Base-by-base conservation (phyloP, 371 early-diverging fungal genomes). In the Mortierella sp. region DNA sequence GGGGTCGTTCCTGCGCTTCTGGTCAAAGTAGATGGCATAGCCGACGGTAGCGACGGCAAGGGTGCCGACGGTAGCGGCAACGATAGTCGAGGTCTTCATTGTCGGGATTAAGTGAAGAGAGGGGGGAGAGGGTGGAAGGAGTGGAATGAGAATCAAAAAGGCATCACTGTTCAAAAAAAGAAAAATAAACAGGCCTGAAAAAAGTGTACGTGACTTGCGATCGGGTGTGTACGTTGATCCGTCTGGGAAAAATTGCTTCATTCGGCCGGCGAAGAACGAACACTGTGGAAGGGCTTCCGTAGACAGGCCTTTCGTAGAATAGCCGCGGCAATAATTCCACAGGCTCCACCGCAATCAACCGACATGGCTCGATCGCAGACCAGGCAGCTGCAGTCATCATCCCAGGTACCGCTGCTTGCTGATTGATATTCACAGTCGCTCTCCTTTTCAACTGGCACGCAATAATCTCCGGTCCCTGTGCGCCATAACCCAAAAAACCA, bases 11-110 rank as follows among this genome's bases (percentile, higher is more conserved):
- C 93, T 90, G 66, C 97, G 87, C 85, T 93, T 90, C 77, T 95
- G 91, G 87, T 97, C 97, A 88, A 96, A 97, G 88, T 95, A 95
- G 66, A 94, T 79, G 43, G 90, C 85, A 86, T 96, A 96, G 43
- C 93, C 90, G 19, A 94, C 69, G n/a, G 89, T 90, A 44, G 88
- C 88, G 61, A 92, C 85, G n/a, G 88, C 89, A 14, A 90, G 74
- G 7, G 88, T 85, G 47, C 89, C 88, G 47, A 93, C 85, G 64
- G 90, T 88, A 41, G 88, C 86, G 22, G 91, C 73, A 40, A 88
- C 87, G 61, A 85, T 71, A 29, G 81, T 81, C n/a, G 85, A 85
- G n/a, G 85, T 80, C 76, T 81, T 85, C 85, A 85, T 80, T 34
- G 67, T 64, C 52, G 64, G 65, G 61, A 63, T 45, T 50, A 66